These are phyloP conservation scores for Fallopia convolvulus DNA, from an alignment of 148 eudicot genomes.

Conservation along the genomic window DNA sequence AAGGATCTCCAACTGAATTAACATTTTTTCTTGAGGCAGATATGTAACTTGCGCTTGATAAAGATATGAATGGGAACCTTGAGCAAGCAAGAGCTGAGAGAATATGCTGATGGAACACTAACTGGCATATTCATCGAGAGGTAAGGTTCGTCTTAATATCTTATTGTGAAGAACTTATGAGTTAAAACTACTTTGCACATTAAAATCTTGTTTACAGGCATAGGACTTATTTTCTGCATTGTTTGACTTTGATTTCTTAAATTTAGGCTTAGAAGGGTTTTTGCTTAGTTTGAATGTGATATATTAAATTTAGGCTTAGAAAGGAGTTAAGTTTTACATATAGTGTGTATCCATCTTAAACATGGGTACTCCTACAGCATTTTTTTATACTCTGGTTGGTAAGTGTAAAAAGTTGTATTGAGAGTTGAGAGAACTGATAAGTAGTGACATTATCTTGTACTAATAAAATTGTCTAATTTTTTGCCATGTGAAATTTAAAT, in stretches of 20 bases:
- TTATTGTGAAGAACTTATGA: background rate
- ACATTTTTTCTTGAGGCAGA: slow-evolving; percentile 31
- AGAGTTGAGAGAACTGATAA: too few relatives aligned
- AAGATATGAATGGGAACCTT: slow-evolving; percentile 87
- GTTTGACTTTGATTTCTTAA: background rate
- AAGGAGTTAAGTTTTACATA: background rate
- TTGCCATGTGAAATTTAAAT: background rate
- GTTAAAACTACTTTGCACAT: background rate
- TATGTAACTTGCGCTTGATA: slow-evolving; percentile 95
- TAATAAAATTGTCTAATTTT: background rate
- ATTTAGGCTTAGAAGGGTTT: background rate
- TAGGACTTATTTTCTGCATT: background rate
- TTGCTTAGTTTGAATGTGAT: too few relatives aligned
- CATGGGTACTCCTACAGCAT: background rate
- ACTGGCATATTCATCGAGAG: slow-evolving; percentile 94
- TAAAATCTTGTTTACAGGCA: background rate
- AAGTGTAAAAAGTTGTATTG: background rate
- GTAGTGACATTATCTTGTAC: background rate
- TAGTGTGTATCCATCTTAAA: background rate
- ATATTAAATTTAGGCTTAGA: too few relatives aligned
- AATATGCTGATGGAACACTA: slow-evolving; percentile 93
- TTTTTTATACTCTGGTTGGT: background rate
- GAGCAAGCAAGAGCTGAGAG: slow-evolving; percentile 95
- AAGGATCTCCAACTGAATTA: too few relatives aligned
- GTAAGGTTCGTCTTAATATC: slow-evolving; percentile 28